A percentile compares a stretch with the other conserved stretches of the same genome.
Conservation (phyloP, 768 basidiomycete genomes). For the Roridomyces roridus region DNA sequence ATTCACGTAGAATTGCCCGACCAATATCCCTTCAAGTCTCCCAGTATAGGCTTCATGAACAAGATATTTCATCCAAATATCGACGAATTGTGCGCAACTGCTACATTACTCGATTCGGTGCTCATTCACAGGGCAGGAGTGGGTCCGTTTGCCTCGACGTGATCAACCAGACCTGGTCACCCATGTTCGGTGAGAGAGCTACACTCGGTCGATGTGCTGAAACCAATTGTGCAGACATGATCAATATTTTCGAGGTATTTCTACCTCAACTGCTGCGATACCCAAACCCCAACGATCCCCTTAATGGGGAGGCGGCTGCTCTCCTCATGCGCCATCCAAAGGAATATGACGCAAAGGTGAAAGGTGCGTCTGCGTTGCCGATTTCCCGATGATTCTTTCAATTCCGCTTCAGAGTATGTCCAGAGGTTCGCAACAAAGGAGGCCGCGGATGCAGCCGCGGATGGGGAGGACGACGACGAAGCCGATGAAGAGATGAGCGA, state of each 20-base stretch:
- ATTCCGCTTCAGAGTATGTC: conserved; percentile 82
- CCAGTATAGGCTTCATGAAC: conserved; percentile 99
- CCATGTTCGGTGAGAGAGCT: conserved; percentile 89
- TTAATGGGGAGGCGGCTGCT: conserved; percentile 98
- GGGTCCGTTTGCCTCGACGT: conserved; percentile 99
- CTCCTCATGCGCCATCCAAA: conserved; percentile 97
- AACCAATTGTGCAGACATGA: conserved; percentile 74
- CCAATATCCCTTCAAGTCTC: conserved; percentile 98
- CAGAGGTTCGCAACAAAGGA: conserved; percentile 92
- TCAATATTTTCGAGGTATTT: conserved; percentile 99
- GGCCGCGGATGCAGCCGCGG: conserved; percentile 77
- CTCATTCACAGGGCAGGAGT: conserved; percentile 59
- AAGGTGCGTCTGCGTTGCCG: conserved; percentile 57
- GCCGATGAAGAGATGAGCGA: conserved; percentile 90
- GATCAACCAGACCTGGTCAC: conserved; percentile 99
- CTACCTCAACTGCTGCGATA: conserved; percentile 96
- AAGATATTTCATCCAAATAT: conserved; percentile 99
- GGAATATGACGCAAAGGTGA: conserved; percentile 93
- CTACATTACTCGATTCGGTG: conserved; percentile 2
- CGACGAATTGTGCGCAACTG: conserved; percentile 85
- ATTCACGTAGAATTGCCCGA: conserved; percentile 99
- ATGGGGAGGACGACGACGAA: conserved; percentile 66
- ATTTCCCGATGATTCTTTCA: conserved; percentile 2
- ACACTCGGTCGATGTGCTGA: conserved; percentile 3
- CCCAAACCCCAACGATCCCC: conserved; percentile 97